Base-by-base conservation (phyloP, 768 basidiomycete species). In the Tricholoma terreum region DNA sequence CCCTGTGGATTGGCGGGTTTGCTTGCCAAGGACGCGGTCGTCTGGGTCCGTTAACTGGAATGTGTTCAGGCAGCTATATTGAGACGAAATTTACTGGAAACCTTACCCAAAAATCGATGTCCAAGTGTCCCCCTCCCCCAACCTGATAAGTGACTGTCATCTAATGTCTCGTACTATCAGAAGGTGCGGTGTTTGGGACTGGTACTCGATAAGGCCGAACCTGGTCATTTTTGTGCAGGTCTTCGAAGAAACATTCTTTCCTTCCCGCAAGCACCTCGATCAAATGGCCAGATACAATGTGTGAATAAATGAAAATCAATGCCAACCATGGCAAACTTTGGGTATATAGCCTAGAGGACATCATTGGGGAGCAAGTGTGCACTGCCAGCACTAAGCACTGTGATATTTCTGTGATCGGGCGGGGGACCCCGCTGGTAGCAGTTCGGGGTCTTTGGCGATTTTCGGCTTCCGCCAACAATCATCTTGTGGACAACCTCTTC, bases 71-170 rank as follows among this genome's bases (percentile, higher is more conserved):
- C 31, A 17, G 30, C 7, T 6, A 40, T 7, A 40, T 36, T 27
- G 40, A 21, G 9, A 19, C 8, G 30, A 10, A 19, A 31, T 10
- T 15, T 24, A 30, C 30, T 30, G 30, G 8, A 49, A 24, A 68
- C 74, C 24, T 66, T 61, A 96, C 94, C 90, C 89, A 96, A 69
- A 98, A 98, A 73, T 99, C 96, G 58, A 99, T 92, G 73, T 99
- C 97, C 50, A 98, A 74, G 69, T 98, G 92, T 1, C 97, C 96
- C 22, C 97, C 97, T 43, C 92, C 94, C 52, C 93, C 95, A 6
- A 98, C 97, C 80, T 99, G 97, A 70, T 98, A 99, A 36, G 96
- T 97, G 50, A 99, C 91, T 22, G 96, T 96, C 97, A 99, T 98
- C 95, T 98, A 65, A 31, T 6, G 6, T 19, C 15, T 7, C 49